Evolutionary conservation across 2,329 filamentous ascomycete genomes (phyloP), one percentile per base, ranked within the genome.

Genomic region (Lomentospora prolificans): DNA sequence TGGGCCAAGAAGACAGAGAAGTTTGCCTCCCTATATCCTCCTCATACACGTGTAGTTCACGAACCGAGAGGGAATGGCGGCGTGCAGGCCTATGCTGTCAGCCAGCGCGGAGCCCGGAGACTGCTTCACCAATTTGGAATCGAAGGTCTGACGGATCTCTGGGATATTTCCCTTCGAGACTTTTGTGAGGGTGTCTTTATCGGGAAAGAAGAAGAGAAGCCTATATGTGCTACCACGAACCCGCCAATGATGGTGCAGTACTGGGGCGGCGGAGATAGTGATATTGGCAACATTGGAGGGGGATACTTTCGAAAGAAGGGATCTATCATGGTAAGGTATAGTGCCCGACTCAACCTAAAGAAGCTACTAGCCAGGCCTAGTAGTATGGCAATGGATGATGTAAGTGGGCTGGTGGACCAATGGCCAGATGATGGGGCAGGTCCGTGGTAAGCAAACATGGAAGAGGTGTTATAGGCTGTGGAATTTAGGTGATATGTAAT

Each of bases 131-230:
- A 73, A 60, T 65, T 77, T 22, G 74, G 70, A 0, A 58, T 78
- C n/a, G 69, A 71, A 60, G 66, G 66, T 10, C 60, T 74, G 31
- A 70, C 66, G 9, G 64, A 64, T 17, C 64, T 70, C 0, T 73
- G 70, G 59, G 77, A 80, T 58, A 66, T 76, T 30, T 68, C 74
- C 58, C 60, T 80, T 52, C 63, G 72, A 10, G 70, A 72, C 53
- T 74, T 75, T 63, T 79, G 76, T 60, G 71, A 73, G 28, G 72
- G 72, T 0, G 50, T 30, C n/a, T 56, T 51, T 24, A 14, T 50
- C 57, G 25, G 57, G 61, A 19, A n/a, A n/a, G 17, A 25, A 24
- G 19, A 51, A 31, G 53, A 55, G 25, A 55, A 44, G 12, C 56
- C 56, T 10, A 31, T 55, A 8, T 57, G 56, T 22, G 25, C 55